A percentile compares a stretch with the other conserved stretches of the same genome.
These are phyloP conservation scores for Penicillium sp. DNA, from an alignment of 2,329 filamentous ascomycete species.

Conservation along the genomic window DNA sequence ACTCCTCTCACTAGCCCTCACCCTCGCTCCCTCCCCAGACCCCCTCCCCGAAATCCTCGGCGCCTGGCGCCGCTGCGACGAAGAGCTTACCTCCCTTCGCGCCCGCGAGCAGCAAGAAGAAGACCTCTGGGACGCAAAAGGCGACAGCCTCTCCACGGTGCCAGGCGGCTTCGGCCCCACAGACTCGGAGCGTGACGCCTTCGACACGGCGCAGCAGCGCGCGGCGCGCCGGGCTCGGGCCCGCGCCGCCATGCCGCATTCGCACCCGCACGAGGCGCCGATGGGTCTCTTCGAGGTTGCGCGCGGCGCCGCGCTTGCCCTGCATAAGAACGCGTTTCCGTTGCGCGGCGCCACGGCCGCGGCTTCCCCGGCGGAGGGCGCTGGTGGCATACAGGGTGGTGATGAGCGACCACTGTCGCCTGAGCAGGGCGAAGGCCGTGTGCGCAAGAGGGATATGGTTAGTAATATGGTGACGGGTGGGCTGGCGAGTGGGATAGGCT, in stretches of 20 bases:
- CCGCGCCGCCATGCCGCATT: slow-evolving; percentile 24
- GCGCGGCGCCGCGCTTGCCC: slow-evolving; percentile 48
- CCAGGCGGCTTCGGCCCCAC: slow-evolving; percentile 47
- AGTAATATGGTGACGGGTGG: slow-evolving; percentile 63
- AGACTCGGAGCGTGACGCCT: slow-evolving; percentile 45
- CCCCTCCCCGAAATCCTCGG: slow-evolving; percentile 59
- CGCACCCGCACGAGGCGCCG: slow-evolving; percentile 46
- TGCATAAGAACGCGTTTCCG: slow-evolving; percentile 50
- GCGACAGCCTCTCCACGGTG: slow-evolving; percentile 43
- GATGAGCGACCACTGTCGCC: slow-evolving; percentile 16
- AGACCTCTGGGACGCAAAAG: slow-evolving; percentile 56
- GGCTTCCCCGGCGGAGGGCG: slow-evolving; percentile 7
- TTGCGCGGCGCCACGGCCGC: slow-evolving; percentile 28
- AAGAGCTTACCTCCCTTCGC: slow-evolving; percentile 56
- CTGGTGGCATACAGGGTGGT: slow-evolving; percentile 10
- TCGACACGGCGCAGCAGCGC: slow-evolving; percentile 44
- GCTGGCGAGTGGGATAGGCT: slow-evolving; percentile 61
- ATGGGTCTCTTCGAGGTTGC: slow-evolving; percentile 54
- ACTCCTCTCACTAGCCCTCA: slow-evolving; percentile 59
- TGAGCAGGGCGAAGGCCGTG: slow-evolving; percentile 32
- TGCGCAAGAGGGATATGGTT: slow-evolving; percentile 55
- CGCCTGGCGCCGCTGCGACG: slow-evolving; percentile 63
- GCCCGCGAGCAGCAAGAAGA: slow-evolving; percentile 56
- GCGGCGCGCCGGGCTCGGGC: slow-evolving; percentile 32
- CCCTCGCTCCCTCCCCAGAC: slow-evolving; percentile 56